Base-by-base conservation (phyloP, 1,284 basidiomycete genomes). In the Meira miltonrushii region DNA sequence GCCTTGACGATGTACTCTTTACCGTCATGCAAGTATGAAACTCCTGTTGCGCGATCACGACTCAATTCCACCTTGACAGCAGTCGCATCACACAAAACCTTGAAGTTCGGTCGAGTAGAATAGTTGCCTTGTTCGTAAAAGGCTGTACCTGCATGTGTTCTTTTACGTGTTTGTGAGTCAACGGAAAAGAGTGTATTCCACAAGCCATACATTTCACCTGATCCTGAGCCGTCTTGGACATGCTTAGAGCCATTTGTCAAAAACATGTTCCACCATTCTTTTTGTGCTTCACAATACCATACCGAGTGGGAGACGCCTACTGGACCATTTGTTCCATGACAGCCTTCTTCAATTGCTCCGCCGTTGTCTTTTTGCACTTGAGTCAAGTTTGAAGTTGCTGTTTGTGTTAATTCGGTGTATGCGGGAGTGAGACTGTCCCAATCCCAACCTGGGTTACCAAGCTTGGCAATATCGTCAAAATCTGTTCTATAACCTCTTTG, bases 1-100 rank as follows among this genome's bases (percentile, higher is more conserved):
- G 79, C 82, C 7, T 69, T 68, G 33, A 74, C 77, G 1, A 59
- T 66, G 59, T 75, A 68, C 2, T 51, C 47, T 5, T 55, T 55
- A 19, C 67, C 75, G 43, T 64, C 67, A 43, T 69, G 64, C 17
- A 56, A 72, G 23, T 80, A 75, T 2, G 72, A 65, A 21, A 72
- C 72, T 23, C 72, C 74, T 1, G 63, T 67, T 10, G 77, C 76
- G 12, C 62, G 62, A 10, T 23, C 7, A 7, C 61, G 54, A 12
- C 46, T 55, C 19, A 69, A 62, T 11, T 62, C 17, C 40, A 72
- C 60, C 55, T 62, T 64, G 53, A 60, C 58, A 11, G 65, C 71
- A 28, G 59, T 63, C 1, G 67, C 68, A 38, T 67, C 71, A 1
- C 60, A 63, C 28, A 72, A 55, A 17, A 72, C 71, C 38, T 66